Conservation (phyloP, 768 basidiomycete species). For the Kwoniella heveanensis region DNA sequence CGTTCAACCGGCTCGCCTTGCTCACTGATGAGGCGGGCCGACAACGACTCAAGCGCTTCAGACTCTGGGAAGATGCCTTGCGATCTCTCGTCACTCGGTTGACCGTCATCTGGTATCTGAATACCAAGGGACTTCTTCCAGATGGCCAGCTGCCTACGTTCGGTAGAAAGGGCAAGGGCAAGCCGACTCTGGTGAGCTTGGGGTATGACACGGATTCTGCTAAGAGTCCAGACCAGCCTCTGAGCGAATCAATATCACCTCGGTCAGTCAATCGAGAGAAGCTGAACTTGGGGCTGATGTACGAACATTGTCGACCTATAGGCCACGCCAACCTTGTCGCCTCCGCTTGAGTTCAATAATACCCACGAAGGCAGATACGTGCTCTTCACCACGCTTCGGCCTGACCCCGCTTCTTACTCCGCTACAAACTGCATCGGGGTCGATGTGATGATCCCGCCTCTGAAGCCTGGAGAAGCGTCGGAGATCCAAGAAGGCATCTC, state of each 20-base stretch:
- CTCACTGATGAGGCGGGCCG: constrained; percentile 20
- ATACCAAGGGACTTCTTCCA: constrained; percentile 7
- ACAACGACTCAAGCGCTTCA: constrained; percentile 26
- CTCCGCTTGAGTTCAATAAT: constrained; percentile 39
- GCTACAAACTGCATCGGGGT: constrained; percentile 31
- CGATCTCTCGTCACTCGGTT: constrained; percentile 37
- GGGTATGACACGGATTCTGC: not conserved
- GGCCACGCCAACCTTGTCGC: constrained; percentile 18
- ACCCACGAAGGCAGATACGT: constrained; percentile 44
- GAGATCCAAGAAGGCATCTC: constrained; percentile 32
- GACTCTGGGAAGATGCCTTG: constrained; percentile 28
- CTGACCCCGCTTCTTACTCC: constrained; percentile 4
- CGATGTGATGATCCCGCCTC: constrained; percentile 33
- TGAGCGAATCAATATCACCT: too few species aligned
- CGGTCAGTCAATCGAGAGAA: too few species aligned
- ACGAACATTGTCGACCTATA: not conserved
- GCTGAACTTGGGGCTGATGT: not conserved
- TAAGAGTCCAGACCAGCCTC: too few species aligned
- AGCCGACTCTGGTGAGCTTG: constrained; percentile 38
- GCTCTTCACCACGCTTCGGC: constrained; percentile 13
- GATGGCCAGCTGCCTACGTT: constrained; percentile 21
- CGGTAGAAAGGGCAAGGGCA: constrained; percentile 31
- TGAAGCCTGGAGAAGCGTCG: constrained; percentile 18
- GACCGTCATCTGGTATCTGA: constrained; percentile 36
- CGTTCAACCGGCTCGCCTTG: constrained; percentile 21